These are phyloP conservation scores for Penicillium concentricum DNA, from an alignment of 2,329 filamentous ascomycete species.

Conservation along the genomic window DNA sequence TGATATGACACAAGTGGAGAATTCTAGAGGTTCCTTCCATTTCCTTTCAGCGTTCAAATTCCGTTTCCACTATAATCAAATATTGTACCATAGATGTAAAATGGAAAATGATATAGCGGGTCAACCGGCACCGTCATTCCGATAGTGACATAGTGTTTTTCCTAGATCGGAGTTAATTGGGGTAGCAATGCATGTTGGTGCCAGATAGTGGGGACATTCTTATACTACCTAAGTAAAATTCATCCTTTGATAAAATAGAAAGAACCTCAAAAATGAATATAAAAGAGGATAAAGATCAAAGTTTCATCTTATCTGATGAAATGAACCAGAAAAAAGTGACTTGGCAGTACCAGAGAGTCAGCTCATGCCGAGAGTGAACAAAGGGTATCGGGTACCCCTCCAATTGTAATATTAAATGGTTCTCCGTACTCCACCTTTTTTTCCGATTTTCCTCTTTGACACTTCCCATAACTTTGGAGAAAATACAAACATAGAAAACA, in stretches of 20 bases:
- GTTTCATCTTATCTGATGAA: slow-evolving; percentile 26
- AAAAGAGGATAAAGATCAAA: background rate
- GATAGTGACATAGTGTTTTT: background rate
- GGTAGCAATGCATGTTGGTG: slow-evolving; percentile 3
- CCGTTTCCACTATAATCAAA: background rate
- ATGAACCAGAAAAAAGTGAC: slow-evolving; percentile 3
- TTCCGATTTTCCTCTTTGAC: background rate
- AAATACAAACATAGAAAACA: background rate
- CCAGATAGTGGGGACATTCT: slow-evolving; percentile 1
- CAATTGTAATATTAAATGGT: background rate
- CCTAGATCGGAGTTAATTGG: background rate
- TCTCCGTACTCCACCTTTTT: slow-evolving; percentile 12
- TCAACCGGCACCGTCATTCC: background rate
- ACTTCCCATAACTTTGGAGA: background rate
- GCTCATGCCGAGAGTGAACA: slow-evolving; percentile 3
- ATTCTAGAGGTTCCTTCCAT: background rate
- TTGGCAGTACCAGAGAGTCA: slow-evolving; percentile 8
- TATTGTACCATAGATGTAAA: background rate
- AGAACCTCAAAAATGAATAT: background rate
- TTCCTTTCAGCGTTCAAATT: background rate
- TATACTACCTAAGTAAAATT: background rate
- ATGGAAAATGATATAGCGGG: background rate
- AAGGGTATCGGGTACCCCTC: slow-evolving; percentile 5
- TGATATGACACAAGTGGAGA: slow-evolving; percentile 1
- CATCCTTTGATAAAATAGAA: background rate